These are phyloP conservation scores for Arthonia radiata DNA, from an alignment of 495 filamentous ascomycete genomes.

Conservation along the genomic window DNA sequence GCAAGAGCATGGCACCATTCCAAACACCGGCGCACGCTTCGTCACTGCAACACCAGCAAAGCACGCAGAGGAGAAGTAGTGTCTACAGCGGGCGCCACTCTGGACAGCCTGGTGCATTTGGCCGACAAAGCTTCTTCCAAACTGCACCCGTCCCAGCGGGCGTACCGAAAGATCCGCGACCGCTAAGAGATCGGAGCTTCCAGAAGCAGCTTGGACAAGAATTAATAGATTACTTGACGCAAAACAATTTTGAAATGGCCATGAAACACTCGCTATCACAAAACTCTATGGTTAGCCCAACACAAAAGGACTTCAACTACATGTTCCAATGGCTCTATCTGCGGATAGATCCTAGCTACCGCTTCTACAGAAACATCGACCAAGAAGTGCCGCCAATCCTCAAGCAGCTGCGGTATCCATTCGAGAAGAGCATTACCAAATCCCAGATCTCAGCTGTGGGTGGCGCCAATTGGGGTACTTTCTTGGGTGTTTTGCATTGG, in stretches of 20 bases:
- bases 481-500: slow-evolving; percentile 89
- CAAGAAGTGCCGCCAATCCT: slow-evolving; percentile 76
- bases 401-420: slow-evolving; percentile 84
- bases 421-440: slow-evolving; percentile 79
- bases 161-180: slow-evolving; percentile 67
- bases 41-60: slow-evolving; percentile 13
- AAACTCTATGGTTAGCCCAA: slow-evolving; percentile 77
- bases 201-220: slow-evolving; percentile 67
- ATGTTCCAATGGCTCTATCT: slow-evolving; percentile 97
- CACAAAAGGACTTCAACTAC: slow-evolving; percentile 87
- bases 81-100: slow-evolving; percentile 46
- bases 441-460: slow-evolving; percentile 84
- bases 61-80: slow-evolving; percentile 56
- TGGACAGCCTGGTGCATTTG: slow-evolving; percentile 29
- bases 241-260: slow-evolving; percentile 87
- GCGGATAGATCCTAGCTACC: slow-evolving; percentile 76
- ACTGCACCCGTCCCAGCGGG: slow-evolving; percentile 54
- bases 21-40: slow-evolving; percentile 20
- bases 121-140: slow-evolving; percentile 78
- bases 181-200: slow-evolving; percentile 56
- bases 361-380: slow-evolving; percentile 68
- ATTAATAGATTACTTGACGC: slow-evolving; percentile 68
- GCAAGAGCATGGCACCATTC: slow-evolving; percentile 49
- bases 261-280: slow-evolving; percentile 77
- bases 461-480: slow-evolving; percentile 84